A percentile compares a stretch with the other conserved stretches of the same genome.
Conservation (phyloP, 2,329 filamentous ascomycete genomes). For the Colletotrichum magnum region DNA sequence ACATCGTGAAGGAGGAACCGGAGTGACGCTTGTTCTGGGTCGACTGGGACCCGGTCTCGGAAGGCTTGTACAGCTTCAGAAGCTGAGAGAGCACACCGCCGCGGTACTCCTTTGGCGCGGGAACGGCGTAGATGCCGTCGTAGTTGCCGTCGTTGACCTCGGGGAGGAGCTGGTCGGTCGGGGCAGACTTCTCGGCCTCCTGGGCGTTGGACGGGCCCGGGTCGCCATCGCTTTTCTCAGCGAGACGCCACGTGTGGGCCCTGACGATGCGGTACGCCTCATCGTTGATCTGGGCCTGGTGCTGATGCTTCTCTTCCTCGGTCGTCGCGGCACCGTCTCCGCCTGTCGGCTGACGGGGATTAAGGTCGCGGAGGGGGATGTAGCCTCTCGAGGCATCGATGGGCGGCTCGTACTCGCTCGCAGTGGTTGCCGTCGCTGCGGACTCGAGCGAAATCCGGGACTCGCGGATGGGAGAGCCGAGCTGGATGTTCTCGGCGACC, state of each 20-base stretch:
- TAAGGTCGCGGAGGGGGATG: conserved; percentile 52
- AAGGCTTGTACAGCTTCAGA: conserved; percentile 61
- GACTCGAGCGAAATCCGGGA: conserved; percentile 57
- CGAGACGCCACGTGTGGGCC: conserved; percentile 54
- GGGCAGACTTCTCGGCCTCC: conserved; percentile 13
- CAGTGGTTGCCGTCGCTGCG: conserved; percentile 45
- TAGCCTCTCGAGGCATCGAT: conserved; percentile 40
- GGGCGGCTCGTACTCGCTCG: conserved; percentile 46
- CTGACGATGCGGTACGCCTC: conserved; percentile 60
- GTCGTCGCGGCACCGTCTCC: conserved; percentile 25
- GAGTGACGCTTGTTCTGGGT: conserved; percentile 41
- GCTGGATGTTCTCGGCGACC: conserved; percentile 56
- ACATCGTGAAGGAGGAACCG: conserved; percentile 46
- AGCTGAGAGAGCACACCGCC: conserved; percentile 62
- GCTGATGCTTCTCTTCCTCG: conserved; percentile 42
- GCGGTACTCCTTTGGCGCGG: conserved; percentile 58
- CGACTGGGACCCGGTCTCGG: conserved; percentile 48
- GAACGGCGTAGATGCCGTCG: conserved; percentile 58
- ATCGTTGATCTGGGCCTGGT: conserved; percentile 47
- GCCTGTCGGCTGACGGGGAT: conserved; percentile 28
- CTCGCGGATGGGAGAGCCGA: conserved; percentile 52
- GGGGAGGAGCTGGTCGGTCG: conserved; percentile 41
- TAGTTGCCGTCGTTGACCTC: conserved; percentile 56
- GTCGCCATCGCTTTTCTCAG: conserved; percentile 14
- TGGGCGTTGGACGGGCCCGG: conserved; percentile 33